Percentiles rank a stretch among this genome's conserved stretches.
Conservation (phyloP, 1,139 yeast species). For the Taphrina wiesneri region DNA sequence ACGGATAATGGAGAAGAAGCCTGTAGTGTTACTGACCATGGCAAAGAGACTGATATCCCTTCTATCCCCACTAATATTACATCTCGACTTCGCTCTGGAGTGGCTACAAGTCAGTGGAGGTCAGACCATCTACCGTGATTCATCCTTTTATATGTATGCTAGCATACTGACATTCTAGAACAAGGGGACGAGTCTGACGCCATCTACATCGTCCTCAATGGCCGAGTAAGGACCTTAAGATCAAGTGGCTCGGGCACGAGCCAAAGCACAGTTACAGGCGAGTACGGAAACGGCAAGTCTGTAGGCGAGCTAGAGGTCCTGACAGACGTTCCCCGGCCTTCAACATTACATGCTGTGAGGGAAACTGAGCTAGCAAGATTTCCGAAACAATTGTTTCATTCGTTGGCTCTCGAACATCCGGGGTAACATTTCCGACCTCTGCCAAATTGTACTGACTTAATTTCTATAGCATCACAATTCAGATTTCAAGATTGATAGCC, state of each 20-base stretch:
- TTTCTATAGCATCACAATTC: constrained; percentile 68
- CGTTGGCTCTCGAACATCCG: constrained; percentile 80
- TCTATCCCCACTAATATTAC: constrained; percentile 65
- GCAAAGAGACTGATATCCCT: constrained; percentile 71
- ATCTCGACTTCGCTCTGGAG: constrained; percentile 87
- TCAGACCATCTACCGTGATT: constrained; percentile 57
- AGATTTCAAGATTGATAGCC: constrained; percentile 86
- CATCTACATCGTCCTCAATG: constrained; percentile 85
- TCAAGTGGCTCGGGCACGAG: constrained; percentile 41
- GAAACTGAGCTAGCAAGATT: constrained; percentile 93
- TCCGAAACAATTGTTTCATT: constrained; percentile 84
- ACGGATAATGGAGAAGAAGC: constrained; percentile 69
- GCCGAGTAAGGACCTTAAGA: constrained; percentile 71
- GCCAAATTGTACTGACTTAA: no score
- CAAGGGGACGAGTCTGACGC: constrained; percentile 92
- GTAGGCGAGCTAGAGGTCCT: constrained; percentile 94
- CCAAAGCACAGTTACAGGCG: constrained; percentile 57
- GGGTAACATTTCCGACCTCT: no score
- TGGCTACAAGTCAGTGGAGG: constrained; percentile 94
- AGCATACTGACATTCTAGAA: constrained; percentile 42
- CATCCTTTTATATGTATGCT: background rate
- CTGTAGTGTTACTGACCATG: constrained; percentile 70
- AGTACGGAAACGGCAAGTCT: constrained; percentile 91
- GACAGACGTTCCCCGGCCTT: constrained; percentile 73
- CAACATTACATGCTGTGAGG: constrained; percentile 80